phyloP scores from a whole-genome alignment of 495 filamentous ascomycete genomes.

The Aspergillus saccharolyticus region DNA sequence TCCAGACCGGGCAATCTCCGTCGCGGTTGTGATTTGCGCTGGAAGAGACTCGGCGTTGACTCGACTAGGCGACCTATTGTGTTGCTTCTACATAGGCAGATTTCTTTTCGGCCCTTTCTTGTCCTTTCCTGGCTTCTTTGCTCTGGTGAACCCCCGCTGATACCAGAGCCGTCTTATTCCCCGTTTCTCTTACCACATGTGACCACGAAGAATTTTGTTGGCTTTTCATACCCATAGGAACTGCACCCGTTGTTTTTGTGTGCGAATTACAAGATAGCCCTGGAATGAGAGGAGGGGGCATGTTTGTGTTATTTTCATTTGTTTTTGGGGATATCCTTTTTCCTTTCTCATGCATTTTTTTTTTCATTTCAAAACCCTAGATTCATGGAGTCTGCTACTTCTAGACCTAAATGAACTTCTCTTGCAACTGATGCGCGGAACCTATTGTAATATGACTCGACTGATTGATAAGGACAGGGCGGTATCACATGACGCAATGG shows the following conservation, averaged over 20 bases:
- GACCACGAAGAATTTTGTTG: constrained; percentile 16
- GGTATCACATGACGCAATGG: constrained; percentile 8
- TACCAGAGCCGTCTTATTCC: constrained; percentile 7
- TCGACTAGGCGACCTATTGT: constrained; percentile 17
- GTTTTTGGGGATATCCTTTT: no score
- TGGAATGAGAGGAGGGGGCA: background rate
- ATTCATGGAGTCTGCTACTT: no score
- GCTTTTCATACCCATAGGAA: constrained; percentile 18
- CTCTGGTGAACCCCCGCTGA: constrained; percentile 10
- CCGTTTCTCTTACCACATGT: constrained; percentile 11
- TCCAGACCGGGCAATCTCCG: background rate
- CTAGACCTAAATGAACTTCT: background rate
- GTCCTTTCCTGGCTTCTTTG: constrained; percentile 3
- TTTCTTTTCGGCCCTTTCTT: constrained; percentile 8
- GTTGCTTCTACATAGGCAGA: constrained; percentile 13
- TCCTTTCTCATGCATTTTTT: background rate
- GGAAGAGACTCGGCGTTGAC: constrained; percentile 33
- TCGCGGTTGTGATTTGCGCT: constrained; percentile 15
- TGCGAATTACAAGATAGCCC: constrained; percentile 10
- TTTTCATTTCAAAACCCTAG: background rate
- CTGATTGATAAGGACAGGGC: background rate
- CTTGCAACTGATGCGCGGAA: background rate
- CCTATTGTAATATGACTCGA: background rate
- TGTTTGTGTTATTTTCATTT: constrained; percentile 1
- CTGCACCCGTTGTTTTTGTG: constrained; percentile 9